Conservation (phyloP, 2,329 filamentous ascomycete genomes). For the Colletotrichum higginsianum region DNA sequence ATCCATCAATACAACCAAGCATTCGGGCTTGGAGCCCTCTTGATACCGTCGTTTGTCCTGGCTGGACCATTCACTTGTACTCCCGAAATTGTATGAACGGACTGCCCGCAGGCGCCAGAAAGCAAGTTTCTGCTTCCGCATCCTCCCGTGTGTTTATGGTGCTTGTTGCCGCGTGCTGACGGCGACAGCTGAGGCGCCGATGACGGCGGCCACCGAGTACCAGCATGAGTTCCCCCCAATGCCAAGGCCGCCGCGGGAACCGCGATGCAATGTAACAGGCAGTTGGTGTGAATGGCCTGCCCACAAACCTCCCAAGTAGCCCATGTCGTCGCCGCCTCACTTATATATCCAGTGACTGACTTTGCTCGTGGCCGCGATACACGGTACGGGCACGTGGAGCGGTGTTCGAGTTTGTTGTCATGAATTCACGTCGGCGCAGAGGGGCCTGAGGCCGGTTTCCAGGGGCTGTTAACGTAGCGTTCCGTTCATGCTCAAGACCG, state of each 20-base stretch:
- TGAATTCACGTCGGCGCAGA: no score
- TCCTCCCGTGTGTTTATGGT: background rate
- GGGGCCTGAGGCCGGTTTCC: no score
- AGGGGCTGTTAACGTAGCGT: no score
- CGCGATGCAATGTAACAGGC: conserved; percentile 9
- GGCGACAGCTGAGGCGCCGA: background rate
- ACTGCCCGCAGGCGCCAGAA: background rate
- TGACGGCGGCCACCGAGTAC: conserved; percentile 1
- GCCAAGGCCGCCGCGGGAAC: conserved; percentile 17
- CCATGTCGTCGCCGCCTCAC: background rate
- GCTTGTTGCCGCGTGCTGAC: no score
- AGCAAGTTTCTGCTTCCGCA: background rate
- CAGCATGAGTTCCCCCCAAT: conserved; percentile 3
- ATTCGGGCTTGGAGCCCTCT: background rate
- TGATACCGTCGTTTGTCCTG: conserved; percentile 7
- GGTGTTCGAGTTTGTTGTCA: background rate
- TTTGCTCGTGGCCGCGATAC: background rate
- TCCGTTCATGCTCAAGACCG: no score
- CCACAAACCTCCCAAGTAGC: conserved; percentile 21
- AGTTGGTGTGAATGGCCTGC: conserved; percentile 17
- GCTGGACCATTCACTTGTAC: conserved; percentile 25
- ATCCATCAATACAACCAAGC: background rate
- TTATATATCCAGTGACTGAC: background rate
- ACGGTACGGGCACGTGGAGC: background rate
- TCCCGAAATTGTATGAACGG: background rate